Evolutionary conservation across 1,284 basidiomycete genomes (phyloP), one percentile per base, ranked within the genome.

Genomic region (Entoloma clypeatum): DNA sequence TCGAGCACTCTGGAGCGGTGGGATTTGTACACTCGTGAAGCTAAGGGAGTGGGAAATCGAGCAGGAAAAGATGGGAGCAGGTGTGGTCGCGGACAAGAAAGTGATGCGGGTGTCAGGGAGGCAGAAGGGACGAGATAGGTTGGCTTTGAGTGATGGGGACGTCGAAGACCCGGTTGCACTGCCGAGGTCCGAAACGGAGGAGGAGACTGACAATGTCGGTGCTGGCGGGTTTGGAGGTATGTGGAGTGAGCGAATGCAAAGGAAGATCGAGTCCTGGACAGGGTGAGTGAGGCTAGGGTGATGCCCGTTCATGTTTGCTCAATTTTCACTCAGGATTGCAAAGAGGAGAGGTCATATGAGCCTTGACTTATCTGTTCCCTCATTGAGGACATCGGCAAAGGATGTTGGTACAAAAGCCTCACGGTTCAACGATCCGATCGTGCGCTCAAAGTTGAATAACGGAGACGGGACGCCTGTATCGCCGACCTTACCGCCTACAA

Each of bases 251-350:
- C 70, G 69, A 46, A 70, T 86, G 50, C 77, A 81, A 58, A 77
- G 73, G 47, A 86, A 81, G 60, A 62, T 88, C 2, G 84, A 79
- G 54, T 72, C 69, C 44, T 87, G 82, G 84, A 64, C 83, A 22
- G 74, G 73, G 82, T 84, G 52, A 42, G 79, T 70, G 11, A 28
- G 18, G 36, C 5, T 19, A 14, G 18, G 4, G 21, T 25, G 14
- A 18, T 21, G 6, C 3, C 29, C 30, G 11, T n/a, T 28, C 14
- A 10, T 43, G 3, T 29, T 37, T 28, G 14, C 21, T 29, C 36
- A 13, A 27, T 27, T 46, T 23, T 36, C 16, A 22, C 39, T 10
- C 19, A 54, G 48, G 27, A 45, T 53, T 33, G 42, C 48, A 27
- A 43, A 36, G 41, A 57, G 47, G 41, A 47, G 49, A 27, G 44